Evolutionary conservation across 148 eudicot genomes (phyloP).

Genomic region (Talinum fruticosum): DNA sequence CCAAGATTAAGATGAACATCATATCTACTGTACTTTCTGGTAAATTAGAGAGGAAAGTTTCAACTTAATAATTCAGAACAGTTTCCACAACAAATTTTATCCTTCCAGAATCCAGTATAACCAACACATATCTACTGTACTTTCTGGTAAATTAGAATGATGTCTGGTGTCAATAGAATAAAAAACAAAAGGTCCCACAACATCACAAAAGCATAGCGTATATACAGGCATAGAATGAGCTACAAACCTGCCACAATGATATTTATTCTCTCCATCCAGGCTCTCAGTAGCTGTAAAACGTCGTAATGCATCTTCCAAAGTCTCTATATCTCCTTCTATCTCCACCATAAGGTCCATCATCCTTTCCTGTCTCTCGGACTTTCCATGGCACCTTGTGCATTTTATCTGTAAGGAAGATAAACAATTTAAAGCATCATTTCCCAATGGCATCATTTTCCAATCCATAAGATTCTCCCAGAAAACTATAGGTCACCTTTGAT

Average conservation of each 20-base stretch:
- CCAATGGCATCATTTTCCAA: not conserved
- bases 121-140: not conserved
- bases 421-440: no score
- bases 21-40: not conserved
- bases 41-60: no score
- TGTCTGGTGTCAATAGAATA: not conserved
- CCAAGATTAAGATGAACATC: no score
- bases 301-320: constrained; percentile 71
- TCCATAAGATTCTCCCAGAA: not conserved
- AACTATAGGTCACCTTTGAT: constrained; percentile 54
- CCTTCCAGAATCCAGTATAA: no score
- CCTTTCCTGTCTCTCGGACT: constrained; percentile 67
- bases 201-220: not conserved
- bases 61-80: no score
- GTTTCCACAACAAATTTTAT: no score
- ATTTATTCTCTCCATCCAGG: constrained; percentile 89
- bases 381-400: constrained; percentile 71
- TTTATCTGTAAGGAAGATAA: constrained; percentile 45
- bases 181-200: not conserved
- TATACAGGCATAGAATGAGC: not conserved
- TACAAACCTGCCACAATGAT: constrained; percentile 72
- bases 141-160: not conserved
- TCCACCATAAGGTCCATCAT: constrained; percentile 92
- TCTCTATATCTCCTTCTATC: constrained; percentile 73
- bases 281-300: constrained; percentile 60